These are phyloP conservation scores for Pseudoturritis turrita DNA, from an alignment of 345 rosid species.

Conservation along the genomic window DNA sequence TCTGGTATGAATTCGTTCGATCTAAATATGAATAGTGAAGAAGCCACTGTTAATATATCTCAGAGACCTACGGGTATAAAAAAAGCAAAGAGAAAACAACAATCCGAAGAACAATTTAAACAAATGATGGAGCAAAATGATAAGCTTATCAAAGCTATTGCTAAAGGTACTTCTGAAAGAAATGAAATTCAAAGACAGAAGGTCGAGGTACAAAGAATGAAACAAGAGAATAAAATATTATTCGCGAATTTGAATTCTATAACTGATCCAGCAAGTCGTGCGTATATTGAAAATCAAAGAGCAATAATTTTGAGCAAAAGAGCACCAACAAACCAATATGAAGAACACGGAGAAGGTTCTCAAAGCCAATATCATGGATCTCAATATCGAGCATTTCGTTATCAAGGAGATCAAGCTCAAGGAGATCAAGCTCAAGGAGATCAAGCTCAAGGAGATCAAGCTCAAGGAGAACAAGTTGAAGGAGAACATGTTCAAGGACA, in stretches of 20 bases:
- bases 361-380: too few species aligned
- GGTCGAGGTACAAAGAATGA: not conserved
- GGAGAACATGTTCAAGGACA: too few species aligned
- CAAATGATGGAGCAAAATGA: not conserved
- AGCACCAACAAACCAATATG: not conserved
- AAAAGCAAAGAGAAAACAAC: not conserved
- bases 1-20: not conserved
- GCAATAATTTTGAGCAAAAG: not conserved
- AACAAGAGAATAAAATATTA: not conserved
- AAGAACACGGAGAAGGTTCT: too few species aligned
- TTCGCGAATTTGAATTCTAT: not conserved
- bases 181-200: not conserved
- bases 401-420: too few species aligned
- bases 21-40: not conserved
- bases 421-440: too few species aligned
- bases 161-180: not conserved
- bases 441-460: too few species aligned
- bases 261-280: not conserved
- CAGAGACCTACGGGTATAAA: not conserved
- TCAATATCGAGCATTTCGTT: too few species aligned
- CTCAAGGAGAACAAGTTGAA: too few species aligned
- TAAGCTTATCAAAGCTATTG: not conserved
- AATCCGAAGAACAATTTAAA: not conserved
- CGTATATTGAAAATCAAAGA: not conserved
- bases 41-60: not conserved